Base-by-base conservation (phyloP, 2,329 filamentous ascomycete genomes). In the Sporothrix luriei region DNA sequence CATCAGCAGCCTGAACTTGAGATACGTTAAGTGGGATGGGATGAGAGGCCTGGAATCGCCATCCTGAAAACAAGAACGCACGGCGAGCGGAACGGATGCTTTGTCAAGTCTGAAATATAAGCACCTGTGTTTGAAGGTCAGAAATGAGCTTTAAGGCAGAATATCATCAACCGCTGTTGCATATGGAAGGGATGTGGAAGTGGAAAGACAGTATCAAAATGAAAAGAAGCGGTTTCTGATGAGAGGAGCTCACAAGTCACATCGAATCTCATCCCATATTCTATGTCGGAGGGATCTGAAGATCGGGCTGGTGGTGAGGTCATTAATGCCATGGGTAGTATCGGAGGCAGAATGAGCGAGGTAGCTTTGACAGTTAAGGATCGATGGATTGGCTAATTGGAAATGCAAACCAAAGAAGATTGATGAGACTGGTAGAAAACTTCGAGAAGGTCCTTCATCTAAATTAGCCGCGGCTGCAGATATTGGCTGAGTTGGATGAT, bases 391-490 rank as follows among this genome's bases (percentile, higher is more conserved):
- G 65, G 59, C 24, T 40, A 26, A 61, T 68, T 46, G 65, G 24
- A 24, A 59, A 38, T 26, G 38, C 29, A 40, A 4, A 24, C 14
- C 11, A 38, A 48, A 26, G 57, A 64, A 40, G 59, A 33, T 16
- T 49, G 68, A 13, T 11, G 64, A 46, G 38, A 46, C 59, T 66
- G 57, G 49, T 54, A 49, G 68, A 70, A 70, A 61, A 46, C 55
- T 70, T 68, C 68, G 70, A 72, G 68, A 72, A 70, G 70, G 66
- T 72, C 70, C 70, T 72, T 72, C 70, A 66, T 72, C 59, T 68
- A 69, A 55, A 70, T 70, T 70, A 70, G 52, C 66, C 65, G 48
- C 52, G 57, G 26, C 29, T n/a, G 55, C 59, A 69, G 40, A 67
- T 21, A 65, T 24, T 51, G 33, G 2, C 19, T 48, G 14, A 11